These are phyloP conservation scores for Penicillium hesseltinei DNA, from an alignment of 2,329 filamentous ascomycete genomes.

Conservation along the genomic window DNA sequence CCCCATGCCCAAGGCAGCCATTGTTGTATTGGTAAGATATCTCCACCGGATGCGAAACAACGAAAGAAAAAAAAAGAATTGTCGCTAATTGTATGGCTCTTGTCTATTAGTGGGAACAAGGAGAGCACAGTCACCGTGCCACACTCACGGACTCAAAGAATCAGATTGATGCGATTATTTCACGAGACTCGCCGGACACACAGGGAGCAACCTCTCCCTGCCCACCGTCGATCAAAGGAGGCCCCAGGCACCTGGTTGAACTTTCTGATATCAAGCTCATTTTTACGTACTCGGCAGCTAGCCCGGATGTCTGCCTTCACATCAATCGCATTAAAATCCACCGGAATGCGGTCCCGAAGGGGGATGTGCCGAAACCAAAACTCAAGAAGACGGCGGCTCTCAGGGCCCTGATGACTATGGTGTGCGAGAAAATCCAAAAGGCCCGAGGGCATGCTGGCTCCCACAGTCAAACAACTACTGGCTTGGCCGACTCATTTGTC, in stretches of 20 bases:
- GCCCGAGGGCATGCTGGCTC: neutral
- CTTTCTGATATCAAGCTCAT: slow-evolving; percentile 38
- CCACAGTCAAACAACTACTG: neutral
- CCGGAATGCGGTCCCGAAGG: slow-evolving; percentile 18
- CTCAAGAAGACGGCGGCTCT: slow-evolving; percentile 20
- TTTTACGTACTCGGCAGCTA: slow-evolving; percentile 27
- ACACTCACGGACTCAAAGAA: slow-evolving; percentile 37
- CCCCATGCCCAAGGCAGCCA: slow-evolving; percentile 13
- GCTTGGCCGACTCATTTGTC: neutral
- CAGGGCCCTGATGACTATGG: slow-evolving; percentile 17
- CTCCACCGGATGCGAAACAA: neutral
- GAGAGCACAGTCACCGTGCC: slow-evolving; percentile 17
- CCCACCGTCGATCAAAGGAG: slow-evolving; percentile 17
- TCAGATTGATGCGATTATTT: slow-evolving; percentile 35
- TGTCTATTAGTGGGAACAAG: slow-evolving; percentile 28
- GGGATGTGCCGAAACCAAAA: slow-evolving; percentile 17
- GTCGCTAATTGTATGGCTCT: neutral
- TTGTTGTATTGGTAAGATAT: slow-evolving; percentile 22
- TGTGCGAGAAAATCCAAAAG: slow-evolving; percentile 11
- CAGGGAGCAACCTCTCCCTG: slow-evolving; percentile 21
- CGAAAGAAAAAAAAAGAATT: neutral
- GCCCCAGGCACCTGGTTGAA: slow-evolving; percentile 30
- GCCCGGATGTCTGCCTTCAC: slow-evolving; percentile 26
- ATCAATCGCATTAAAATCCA: slow-evolving; percentile 28
- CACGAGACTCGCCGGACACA: slow-evolving; percentile 24